Evolutionary conservation across 2,329 filamentous ascomycete genomes (phyloP), one percentile per base, ranked within the genome.

Genomic region (Aspergillus luchuensis): DNA sequence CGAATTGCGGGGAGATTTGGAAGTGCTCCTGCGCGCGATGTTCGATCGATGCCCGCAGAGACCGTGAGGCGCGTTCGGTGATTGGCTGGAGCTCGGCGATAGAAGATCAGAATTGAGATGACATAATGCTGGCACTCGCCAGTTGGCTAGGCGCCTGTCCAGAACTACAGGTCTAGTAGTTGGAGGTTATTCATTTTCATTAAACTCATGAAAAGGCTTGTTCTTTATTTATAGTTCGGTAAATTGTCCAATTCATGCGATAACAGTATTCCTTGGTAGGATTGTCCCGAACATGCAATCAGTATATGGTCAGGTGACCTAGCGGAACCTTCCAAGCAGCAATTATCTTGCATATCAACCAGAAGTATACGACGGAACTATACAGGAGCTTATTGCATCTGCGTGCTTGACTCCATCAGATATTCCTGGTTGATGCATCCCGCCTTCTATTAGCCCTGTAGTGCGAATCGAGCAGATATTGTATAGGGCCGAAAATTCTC

Each of bases 281-380:
- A 13, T 36, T 36, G 11, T 4, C 7, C 19, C 8, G 19, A 45
- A 23, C n/a, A 1, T 43, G 19, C 19, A 13, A 6, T 6, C 41
- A 23, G 41, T 45, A 45, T 23, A 45, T 7, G 52, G 52, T 55
- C 52, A 55, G 52, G 52, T 55, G 52, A 55, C 52, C 51, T 17
- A 25, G 8, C 19, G 41, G 39, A 28, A 19, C 10, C 5, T 45
- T 30, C 23, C 21, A 43, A 39, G 19, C 52, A n/a, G 8, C 25
- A 19, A 43, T 43, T 43, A 15, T 43, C 21, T 4, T 55, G 21
- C 13, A 30, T 33, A 25, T 15, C 52, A 43, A 17, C 33, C 21
- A 53, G 19, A 30, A 30, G 21, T 55, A 54, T 41, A 41, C 8
- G 5, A n/a, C 36, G 36, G 5, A 17, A 30, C 36, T 19, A 19